Conservation (phyloP, 108 stramenopile genomes). For the Parietichytrium sp. region DNA sequence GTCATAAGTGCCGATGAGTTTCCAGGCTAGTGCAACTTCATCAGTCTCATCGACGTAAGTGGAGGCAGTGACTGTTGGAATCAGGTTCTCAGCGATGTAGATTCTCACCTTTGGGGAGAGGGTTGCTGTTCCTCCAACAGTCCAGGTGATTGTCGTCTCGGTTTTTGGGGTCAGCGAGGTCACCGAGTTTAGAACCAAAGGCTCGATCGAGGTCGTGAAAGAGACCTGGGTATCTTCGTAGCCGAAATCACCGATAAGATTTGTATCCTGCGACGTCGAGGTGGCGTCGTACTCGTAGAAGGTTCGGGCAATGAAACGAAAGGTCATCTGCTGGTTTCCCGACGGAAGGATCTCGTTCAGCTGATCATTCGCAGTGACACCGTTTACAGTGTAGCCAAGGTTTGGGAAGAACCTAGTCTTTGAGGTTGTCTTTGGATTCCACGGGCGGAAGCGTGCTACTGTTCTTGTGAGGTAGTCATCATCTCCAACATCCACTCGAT, state of each 20-base stretch:
- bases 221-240: background rate
- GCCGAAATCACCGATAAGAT: slow-evolving; percentile 22
- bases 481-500: background rate
- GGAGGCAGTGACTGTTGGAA: background rate
- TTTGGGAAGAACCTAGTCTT: slow-evolving; percentile 35
- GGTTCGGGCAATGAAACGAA: slow-evolving; percentile 19
- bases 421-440: background rate
- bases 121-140: background rate
- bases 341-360: background rate
- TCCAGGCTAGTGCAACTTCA: slow-evolving; percentile 23
- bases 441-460: background rate
- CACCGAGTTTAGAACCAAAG: background rate
- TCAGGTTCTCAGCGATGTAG: background rate
- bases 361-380: background rate
- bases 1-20: background rate
- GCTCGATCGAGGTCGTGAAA: slow-evolving; percentile 2
- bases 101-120: background rate
- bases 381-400: background rate
- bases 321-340: background rate
- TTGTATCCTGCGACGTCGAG: background rate
- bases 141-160: background rate
- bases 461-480: background rate
- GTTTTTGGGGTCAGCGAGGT: background rate
- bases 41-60: background rate
- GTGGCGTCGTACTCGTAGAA: background rate